phyloP scores from a whole-genome alignment of 192 early-diverging fungal species.

The Chytriomyces sp. region DNA sequence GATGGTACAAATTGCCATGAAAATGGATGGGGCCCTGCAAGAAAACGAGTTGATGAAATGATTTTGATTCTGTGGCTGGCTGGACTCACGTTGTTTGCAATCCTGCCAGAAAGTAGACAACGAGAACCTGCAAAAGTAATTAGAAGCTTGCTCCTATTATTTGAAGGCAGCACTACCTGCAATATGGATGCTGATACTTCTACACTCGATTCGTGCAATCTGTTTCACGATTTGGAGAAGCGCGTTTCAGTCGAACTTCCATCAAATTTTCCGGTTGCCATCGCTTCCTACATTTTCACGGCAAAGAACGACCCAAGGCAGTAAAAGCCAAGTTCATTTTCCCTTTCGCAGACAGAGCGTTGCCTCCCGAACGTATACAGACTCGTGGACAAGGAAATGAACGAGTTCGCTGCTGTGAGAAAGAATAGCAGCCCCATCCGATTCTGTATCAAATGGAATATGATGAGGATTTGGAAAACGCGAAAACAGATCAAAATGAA shows the following conservation, averaged over 20 bases:
- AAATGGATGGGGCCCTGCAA: slow-evolving; percentile 7
- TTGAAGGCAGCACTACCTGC: no score
- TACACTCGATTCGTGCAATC: slow-evolving; percentile 50
- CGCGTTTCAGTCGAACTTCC: neutral
- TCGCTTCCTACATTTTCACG: slow-evolving; percentile 42
- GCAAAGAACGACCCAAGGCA: slow-evolving; percentile 54
- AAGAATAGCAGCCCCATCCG: slow-evolving; percentile 60
- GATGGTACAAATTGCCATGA: slow-evolving; percentile 30
- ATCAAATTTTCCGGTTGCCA: neutral
- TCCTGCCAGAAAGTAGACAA: slow-evolving; percentile 64
- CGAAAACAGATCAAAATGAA: neutral
- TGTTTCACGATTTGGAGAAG: neutral
- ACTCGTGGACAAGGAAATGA: slow-evolving; percentile 47
- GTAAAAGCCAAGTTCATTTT: slow-evolving; percentile 61
- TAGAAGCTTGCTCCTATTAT: no score
- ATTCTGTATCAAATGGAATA: slow-evolving; percentile 34
- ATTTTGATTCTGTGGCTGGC: no score
- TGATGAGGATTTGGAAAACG: neutral
- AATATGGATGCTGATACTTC: no score
- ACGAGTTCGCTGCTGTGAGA: slow-evolving; percentile 42
- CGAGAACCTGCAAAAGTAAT: slow-evolving; percentile 36
- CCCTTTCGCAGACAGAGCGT: slow-evolving; percentile 57
- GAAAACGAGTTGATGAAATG: no score
- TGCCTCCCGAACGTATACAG: slow-evolving; percentile 55
- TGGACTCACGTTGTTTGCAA: slow-evolving; percentile 50